Evolutionary conservation across 495 filamentous ascomycete species (phyloP).

Genomic region (Podospora sp.): DNA sequence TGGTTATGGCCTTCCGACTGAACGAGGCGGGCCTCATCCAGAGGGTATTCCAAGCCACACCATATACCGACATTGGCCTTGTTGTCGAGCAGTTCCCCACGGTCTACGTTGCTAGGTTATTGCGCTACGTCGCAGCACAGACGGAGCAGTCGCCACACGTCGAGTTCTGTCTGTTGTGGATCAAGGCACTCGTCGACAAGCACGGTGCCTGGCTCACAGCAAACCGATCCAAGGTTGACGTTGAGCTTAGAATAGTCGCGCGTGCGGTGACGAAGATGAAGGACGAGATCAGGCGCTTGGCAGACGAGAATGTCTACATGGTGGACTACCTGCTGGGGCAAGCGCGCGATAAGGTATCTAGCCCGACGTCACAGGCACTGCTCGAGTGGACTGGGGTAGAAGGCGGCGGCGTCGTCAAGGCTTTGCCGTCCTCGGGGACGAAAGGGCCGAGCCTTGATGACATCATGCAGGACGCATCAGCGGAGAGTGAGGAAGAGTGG

Average conservation of each 20-base stretch:
- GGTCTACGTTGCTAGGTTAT: constrained; percentile 80
- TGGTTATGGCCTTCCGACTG: constrained; percentile 95
- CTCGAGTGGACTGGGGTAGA: constrained; percentile 27
- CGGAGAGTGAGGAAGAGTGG: constrained; percentile 53
- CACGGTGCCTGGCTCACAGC: constrained; percentile 85
- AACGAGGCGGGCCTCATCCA: constrained; percentile 78
- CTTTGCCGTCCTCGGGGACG: constrained; percentile 28
- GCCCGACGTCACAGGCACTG: constrained; percentile 10
- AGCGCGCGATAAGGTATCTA: constrained; percentile 30
- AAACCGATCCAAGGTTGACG: constrained; percentile 70
- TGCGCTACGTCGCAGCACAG: constrained; percentile 83
- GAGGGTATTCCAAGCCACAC: constrained; percentile 82
- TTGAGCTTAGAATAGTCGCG: constrained; percentile 78
- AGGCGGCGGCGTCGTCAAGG: constrained; percentile 32
- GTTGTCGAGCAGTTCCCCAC: constrained; percentile 78
- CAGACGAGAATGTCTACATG: constrained; percentile 83
- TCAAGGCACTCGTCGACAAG: constrained; percentile 76
- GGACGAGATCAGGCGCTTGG: constrained; percentile 70
- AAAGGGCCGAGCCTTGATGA: constrained; percentile 34
- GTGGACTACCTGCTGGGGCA: constrained; percentile 74
- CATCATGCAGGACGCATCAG: constrained; percentile 36
- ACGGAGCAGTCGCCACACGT: constrained; percentile 90
- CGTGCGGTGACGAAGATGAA: constrained; percentile 76
- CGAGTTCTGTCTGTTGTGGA: constrained; percentile 92
- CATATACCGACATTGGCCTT: constrained; percentile 71